A percentile compares a stretch with the other conserved stretches of the same genome.
phyloP scores from a whole-genome alignment of 1,284 basidiomycete species.

The Bondarzewia mesenterica region DNA sequence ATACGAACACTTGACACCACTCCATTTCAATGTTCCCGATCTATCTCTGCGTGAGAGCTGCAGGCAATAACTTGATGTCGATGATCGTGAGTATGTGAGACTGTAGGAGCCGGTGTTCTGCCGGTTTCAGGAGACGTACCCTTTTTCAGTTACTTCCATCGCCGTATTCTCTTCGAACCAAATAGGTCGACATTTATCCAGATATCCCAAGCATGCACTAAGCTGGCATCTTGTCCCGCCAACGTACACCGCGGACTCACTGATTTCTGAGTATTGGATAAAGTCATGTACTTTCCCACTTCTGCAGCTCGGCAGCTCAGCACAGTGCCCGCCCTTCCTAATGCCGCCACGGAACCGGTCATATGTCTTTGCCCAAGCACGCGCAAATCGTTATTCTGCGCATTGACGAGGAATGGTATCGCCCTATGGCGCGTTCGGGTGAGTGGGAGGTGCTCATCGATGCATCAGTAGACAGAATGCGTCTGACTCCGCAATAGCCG shows the following conservation, averaged over 20 bases:
- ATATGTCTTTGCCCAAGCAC: conserved; percentile 57
- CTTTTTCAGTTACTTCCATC: too few relatives aligned
- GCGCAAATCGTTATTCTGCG: conserved; percentile 73
- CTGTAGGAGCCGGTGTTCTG: too few relatives aligned
- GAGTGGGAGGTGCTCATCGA: too few relatives aligned
- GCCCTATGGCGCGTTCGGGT: conserved; percentile 83
- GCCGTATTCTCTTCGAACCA: not conserved
- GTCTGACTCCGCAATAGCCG: conserved; percentile 43
- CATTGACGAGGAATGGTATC: conserved; percentile 58
- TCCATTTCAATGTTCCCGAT: not conserved
- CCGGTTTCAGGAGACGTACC: too few relatives aligned
- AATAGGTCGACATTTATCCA: not conserved
- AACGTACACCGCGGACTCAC: not conserved
- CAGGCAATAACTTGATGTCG: not conserved
- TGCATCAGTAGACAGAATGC: too few relatives aligned
- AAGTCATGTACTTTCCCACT: conserved; percentile 72
- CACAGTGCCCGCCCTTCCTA: conserved; percentile 56
- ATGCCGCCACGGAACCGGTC: conserved; percentile 49
- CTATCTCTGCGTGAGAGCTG: not conserved
- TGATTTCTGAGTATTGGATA: not conserved
- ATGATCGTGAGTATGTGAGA: too few relatives aligned
- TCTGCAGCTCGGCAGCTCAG: conserved; percentile 66
- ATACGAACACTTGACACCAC: not conserved
- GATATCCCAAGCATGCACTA: too few relatives aligned
- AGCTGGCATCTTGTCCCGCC: not conserved